Evolutionary conservation across 306 rosid species (phyloP).

Genomic region (Rosa persica): DNA sequence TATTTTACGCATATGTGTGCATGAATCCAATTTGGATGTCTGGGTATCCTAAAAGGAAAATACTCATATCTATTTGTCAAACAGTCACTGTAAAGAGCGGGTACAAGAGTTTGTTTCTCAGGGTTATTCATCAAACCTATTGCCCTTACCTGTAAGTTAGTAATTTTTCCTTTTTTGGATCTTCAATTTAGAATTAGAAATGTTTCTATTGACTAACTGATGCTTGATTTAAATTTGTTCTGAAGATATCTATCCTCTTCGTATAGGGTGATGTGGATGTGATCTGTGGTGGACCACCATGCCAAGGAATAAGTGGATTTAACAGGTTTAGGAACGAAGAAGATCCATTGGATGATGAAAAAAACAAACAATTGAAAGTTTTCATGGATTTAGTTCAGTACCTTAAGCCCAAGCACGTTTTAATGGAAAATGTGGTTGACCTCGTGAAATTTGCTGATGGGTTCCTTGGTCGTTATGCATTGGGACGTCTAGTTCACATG

Average conservation of each 20-base stretch:
- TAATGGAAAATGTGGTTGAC: constrained; percentile 86
- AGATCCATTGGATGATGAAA: constrained; percentile 41
- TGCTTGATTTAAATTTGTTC: too few species aligned
- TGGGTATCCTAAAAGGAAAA: background rate
- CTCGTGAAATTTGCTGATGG: constrained; percentile 66
- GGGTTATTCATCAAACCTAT: constrained; percentile 43
- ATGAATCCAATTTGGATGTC: too few species aligned
- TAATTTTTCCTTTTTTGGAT: background rate
- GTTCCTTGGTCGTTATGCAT: constrained; percentile 70
- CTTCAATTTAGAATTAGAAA: background rate
- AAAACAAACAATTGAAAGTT: too few species aligned
- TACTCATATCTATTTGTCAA: too few species aligned
- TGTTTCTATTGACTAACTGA: background rate
- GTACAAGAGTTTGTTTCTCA: constrained; percentile 49
- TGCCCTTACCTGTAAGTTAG: constrained; percentile 70
- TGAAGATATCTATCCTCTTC: too few species aligned
- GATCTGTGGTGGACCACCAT: constrained; percentile 51
- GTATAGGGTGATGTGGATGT: too few species aligned
- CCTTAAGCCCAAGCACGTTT: constrained; percentile 57
- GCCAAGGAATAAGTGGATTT: constrained; percentile 84
- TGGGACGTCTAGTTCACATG: constrained; percentile 73
- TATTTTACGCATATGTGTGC: background rate
- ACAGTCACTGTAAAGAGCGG: constrained; percentile 55
- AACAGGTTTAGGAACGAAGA: constrained; percentile 59
- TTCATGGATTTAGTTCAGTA: constrained; percentile 16